phyloP scores from a whole-genome alignment of 2,329 filamentous ascomycete species.

The Trichocomaceae sp. region DNA sequence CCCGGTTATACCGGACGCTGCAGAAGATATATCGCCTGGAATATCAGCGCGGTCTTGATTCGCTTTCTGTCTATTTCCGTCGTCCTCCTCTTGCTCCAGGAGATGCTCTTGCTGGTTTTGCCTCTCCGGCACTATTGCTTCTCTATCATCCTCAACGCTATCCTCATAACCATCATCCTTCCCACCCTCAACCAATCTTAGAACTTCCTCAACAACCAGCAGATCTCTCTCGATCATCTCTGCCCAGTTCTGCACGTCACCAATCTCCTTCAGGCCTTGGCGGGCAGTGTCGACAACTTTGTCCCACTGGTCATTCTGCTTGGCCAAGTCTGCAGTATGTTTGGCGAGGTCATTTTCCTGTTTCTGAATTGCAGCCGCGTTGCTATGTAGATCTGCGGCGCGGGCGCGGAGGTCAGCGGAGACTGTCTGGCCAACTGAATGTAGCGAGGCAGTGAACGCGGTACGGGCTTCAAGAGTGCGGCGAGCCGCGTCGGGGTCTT shows the following conservation, averaged over 20 bases:
- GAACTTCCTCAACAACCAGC: conserved; percentile 38
- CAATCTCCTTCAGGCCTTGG: conserved; percentile 55
- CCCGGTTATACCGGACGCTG: conserved; percentile 11
- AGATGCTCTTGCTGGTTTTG: not conserved
- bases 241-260: conserved; percentile 61
- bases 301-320: conserved; percentile 50
- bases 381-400: conserved; percentile 51
- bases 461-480: conserved; percentile 37
- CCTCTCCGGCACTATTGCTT: not conserved
- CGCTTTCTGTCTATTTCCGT: conserved; percentile 7
- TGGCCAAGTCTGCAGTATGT: conserved; percentile 44
- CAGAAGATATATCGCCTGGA: conserved; percentile 10
- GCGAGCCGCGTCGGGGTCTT: conserved; percentile 10
- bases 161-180: conserved; percentile 10
- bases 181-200: conserved; percentile 25
- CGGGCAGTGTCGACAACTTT: conserved; percentile 49
- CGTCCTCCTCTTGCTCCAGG: not conserved
- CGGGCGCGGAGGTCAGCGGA: conserved; percentile 49
- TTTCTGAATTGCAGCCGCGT: conserved; percentile 47
- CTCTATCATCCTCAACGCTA: not conserved
- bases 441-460: conserved; percentile 41
- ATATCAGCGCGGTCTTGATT: conserved; percentile 6
- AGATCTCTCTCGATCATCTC: conserved; percentile 52
- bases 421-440: conserved; percentile 41
- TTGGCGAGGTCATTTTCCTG: conserved; percentile 50